A percentile compares a stretch with the other conserved stretches of the same genome.
phyloP scores from a whole-genome alignment of 257 asterid genomes.

The Primulina eburnea region DNA sequence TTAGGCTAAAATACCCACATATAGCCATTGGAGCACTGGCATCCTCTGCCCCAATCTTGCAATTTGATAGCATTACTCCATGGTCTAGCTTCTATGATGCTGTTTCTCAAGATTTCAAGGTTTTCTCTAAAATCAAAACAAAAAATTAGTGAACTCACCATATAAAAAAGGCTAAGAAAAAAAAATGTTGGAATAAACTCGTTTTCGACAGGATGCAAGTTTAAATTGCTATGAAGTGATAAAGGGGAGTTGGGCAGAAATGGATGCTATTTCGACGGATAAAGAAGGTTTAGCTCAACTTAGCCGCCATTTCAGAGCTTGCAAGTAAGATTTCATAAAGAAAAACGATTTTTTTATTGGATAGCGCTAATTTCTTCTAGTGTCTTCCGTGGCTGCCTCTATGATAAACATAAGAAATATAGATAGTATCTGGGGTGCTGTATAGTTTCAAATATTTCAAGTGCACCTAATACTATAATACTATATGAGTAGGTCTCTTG shows the following conservation, averaged over 20 bases:
- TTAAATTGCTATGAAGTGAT: conserved; percentile 64
- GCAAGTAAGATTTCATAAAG: conserved; percentile 49
- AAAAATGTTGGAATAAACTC: conserved; percentile 1
- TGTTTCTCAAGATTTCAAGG: conserved; percentile 82
- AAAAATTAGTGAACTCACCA: neutral
- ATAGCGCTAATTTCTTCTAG: too few relatives aligned
- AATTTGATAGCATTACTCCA: conserved; percentile 70
- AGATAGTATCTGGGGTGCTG: too few relatives aligned
- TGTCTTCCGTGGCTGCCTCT: too few relatives aligned
- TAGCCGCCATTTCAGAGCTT: conserved; percentile 56
- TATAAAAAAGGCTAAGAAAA: neutral
- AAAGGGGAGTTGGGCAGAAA: conserved; percentile 69
- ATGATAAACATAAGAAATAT: too few relatives aligned
- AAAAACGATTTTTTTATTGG: neutral
- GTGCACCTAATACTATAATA: too few relatives aligned
- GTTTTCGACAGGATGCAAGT: conserved; percentile 50
- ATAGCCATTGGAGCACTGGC: conserved; percentile 79
- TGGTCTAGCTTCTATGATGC: conserved; percentile 87
- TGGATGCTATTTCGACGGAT: conserved; percentile 37
- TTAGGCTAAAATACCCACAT: conserved; percentile 79
- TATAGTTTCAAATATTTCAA: too few relatives aligned
- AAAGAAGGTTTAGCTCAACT: conserved; percentile 42
- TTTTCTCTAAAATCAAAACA: neutral
- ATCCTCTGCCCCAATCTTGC: conserved; percentile 82
- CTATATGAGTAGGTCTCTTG: too few relatives aligned